Percentiles rank a stretch among this genome's conserved stretches.
Conservation (phyloP, 2,329 filamentous ascomycete species). For the Colletotrichum sp. region DNA sequence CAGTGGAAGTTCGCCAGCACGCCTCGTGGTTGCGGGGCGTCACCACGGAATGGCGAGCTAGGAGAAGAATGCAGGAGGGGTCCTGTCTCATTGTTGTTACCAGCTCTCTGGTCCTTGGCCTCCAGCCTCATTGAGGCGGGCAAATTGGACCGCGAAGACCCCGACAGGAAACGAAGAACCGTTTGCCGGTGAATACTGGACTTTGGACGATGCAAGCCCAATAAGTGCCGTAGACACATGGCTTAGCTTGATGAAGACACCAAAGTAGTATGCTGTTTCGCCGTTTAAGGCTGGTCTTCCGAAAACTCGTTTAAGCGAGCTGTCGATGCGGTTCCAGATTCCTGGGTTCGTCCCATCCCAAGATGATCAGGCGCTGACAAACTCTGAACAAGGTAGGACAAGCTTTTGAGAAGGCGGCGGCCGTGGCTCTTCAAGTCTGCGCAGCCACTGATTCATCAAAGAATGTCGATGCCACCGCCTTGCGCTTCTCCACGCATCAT, state of each 20-base stretch:
- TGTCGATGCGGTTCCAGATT: not conserved
- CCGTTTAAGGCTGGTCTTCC: not conserved
- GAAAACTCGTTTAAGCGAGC: not conserved
- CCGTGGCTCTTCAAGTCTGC: not conserved
- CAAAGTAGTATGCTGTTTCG: not conserved
- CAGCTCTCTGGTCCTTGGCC: not conserved
- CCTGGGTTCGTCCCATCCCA: not conserved
- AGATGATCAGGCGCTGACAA: not conserved
- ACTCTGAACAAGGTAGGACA: not conserved
- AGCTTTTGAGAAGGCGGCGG: not conserved
- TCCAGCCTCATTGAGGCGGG: not conserved
- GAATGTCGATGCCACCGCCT: not conserved
- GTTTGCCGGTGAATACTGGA: not conserved
- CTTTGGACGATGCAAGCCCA: not conserved
- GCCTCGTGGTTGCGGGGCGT: not conserved
- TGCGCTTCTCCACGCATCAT: not conserved
- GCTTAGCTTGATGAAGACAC: not conserved
- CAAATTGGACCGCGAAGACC: not conserved
- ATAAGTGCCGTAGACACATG: not conserved
- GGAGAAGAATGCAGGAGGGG: not conserved
- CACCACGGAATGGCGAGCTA: not conserved
- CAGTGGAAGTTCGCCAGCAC: not conserved
- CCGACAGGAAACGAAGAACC: not conserved
- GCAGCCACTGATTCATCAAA: slow-evolving; percentile 7
- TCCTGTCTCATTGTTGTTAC: not conserved